Evolutionary conservation across 371 early-diverging fungal genomes (phyloP), one percentile per base, ranked within the genome.

Genomic region (Chytridiales sp.): DNA sequence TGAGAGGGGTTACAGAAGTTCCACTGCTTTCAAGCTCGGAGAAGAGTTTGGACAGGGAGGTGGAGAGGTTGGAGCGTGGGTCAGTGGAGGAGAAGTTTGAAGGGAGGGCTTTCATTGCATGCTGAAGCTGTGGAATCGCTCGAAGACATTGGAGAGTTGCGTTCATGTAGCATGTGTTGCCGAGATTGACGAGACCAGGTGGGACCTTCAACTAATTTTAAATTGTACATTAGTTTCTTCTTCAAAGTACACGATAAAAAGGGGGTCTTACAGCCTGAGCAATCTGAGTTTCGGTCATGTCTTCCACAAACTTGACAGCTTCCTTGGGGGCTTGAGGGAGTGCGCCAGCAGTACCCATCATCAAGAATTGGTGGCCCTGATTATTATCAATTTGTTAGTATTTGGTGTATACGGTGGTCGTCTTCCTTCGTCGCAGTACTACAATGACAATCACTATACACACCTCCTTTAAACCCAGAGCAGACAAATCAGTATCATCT

Each of bases 161-260:
- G 73, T 97, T 99, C 93, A 98, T 89, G 67, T 96, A 99, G 75
- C 99, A 99, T 0, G 99, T 99, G 76, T 99, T 99, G 19, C 99
- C 99, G 35, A 96, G 72, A 66, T 98, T 98, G 34, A 76, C 78
- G 38, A 98, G 76, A 30, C 97, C 98, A 13, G 90, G 79, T 9
- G 97, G 96, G 46, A 95, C 85, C 31, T 94, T 75, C 19, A 78
- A 63, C 81, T 75, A 41, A 5, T 17, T n/a, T 13, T 17, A 41
- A 22, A 1, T 32, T 19, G 9, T 29, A 29, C 1, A 47, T 34
- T 30, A 9, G 21, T n/a, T 15, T 35, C 34, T 75, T 62, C 46
- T 50, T 48, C 24, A 13, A 51, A 50, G 6, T 21, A 59, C 24
- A 26, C 4, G 32, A 21, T 22, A 24, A 22, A 46, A 57, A 6